phyloP scores from a whole-genome alignment of 1,139 yeast genomes.

The Candida sp. region DNA sequence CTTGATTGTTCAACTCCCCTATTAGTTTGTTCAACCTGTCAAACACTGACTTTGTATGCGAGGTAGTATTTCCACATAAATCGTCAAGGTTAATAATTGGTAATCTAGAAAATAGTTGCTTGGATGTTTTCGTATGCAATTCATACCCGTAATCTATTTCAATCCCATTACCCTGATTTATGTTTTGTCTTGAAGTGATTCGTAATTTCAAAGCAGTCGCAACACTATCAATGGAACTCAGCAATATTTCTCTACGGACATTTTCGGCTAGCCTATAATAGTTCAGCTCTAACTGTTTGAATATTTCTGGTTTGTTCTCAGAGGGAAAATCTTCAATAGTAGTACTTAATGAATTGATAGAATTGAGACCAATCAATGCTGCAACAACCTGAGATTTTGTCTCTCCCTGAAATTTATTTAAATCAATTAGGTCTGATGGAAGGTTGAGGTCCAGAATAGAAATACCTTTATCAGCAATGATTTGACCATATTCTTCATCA shows the following conservation, averaged over 20 bases:
- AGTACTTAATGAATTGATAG: conserved; percentile 9
- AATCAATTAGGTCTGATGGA: conserved; percentile 4
- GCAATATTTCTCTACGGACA: conserved; percentile 50
- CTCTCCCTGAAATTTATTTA: conserved; percentile 6
- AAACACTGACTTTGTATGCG: conserved; percentile 15
- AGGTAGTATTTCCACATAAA: conserved; percentile 14
- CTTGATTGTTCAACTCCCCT: conserved; percentile 53
- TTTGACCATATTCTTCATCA: conserved; percentile 37
- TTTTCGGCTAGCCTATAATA: conserved; percentile 65
- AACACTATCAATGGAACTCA: conserved; percentile 40
- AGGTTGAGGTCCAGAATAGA: conserved; percentile 3
- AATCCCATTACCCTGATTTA: conserved; percentile 8
- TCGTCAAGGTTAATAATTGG: conserved; percentile 23
- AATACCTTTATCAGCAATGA: conserved; percentile 14
- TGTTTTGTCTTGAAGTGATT: conserved; percentile 22
- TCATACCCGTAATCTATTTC: conserved; percentile 28
- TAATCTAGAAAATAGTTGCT: conserved; percentile 25
- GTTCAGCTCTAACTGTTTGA: conserved; percentile 22
- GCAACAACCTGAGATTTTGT: conserved; percentile 21
- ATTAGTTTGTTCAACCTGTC: conserved; percentile 20
- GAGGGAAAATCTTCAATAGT: conserved; percentile 6
- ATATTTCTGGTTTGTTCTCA: conserved; percentile 4
- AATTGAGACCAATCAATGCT: conserved; percentile 17
- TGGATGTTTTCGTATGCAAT: conserved; percentile 34
- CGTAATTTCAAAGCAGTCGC: conserved; percentile 20